phyloP scores from a whole-genome alignment of 768 basidiomycete species.

The Tricholomella constricta region DNA sequence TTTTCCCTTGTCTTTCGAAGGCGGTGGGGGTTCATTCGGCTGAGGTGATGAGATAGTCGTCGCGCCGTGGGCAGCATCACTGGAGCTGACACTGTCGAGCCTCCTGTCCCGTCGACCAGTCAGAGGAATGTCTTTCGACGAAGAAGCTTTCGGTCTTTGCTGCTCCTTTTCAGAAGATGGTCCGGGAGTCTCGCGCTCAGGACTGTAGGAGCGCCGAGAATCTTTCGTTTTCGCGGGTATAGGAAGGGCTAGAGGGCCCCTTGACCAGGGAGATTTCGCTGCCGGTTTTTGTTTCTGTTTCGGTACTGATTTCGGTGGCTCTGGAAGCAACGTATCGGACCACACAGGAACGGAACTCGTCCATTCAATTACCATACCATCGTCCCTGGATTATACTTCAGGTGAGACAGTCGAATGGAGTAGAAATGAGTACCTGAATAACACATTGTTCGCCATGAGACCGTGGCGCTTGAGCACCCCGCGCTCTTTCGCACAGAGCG shows the following conservation, averaged over 20 bases:
- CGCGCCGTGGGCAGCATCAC: no score
- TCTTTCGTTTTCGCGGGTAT: background rate
- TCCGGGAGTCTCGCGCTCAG: background rate
- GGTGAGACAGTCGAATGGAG: background rate
- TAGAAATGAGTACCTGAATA: constrained; percentile 20
- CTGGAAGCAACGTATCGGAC: constrained; percentile 29
- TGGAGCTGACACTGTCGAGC: background rate
- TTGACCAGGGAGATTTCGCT: no score
- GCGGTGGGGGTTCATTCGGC: background rate
- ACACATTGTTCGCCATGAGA: constrained; percentile 24
- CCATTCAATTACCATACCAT: constrained; percentile 40
- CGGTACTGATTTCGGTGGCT: background rate
- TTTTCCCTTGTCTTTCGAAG: constrained; percentile 2
- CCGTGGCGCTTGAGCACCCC: constrained; percentile 20
- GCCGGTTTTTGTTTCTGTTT: no score
- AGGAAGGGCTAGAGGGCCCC: background rate
- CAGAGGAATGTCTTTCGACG: background rate
- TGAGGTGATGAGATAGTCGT: background rate
- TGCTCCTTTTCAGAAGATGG: background rate
- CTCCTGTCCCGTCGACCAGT: background rate
- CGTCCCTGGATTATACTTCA: constrained; percentile 25
- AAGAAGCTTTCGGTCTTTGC: background rate
- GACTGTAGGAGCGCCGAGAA: background rate
- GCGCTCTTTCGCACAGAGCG: constrained; percentile 21
- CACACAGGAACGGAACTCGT: constrained; percentile 32